Evolutionary conservation across 768 basidiomycete genomes (phyloP).

Genomic region (Amylocystis lapponica): DNA sequence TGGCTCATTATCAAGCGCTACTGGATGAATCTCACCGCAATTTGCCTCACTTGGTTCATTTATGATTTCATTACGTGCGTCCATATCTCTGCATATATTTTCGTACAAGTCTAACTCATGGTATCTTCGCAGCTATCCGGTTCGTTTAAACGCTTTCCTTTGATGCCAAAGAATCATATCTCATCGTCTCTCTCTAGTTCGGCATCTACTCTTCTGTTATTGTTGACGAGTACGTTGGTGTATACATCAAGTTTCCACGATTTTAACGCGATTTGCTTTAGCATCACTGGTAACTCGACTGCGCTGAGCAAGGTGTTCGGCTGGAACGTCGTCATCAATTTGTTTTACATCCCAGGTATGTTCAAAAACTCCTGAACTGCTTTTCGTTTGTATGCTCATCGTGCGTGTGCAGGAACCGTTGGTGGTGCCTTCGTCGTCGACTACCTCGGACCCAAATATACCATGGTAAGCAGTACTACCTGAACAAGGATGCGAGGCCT

Average conservation of each 20-base stretch:
- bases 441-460: slow-evolving; percentile 66
- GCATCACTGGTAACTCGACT: slow-evolving; percentile 49
- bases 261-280: slow-evolving; percentile 19
- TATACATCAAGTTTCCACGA: neutral
- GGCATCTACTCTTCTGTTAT: slow-evolving; percentile 78
- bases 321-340: slow-evolving; percentile 80
- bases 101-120: neutral
- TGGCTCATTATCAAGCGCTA: slow-evolving; percentile 73
- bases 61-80: slow-evolving; percentile 72
- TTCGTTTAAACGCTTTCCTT: too few species aligned
- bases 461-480: slow-evolving; percentile 49
- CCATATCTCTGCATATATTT: neutral
- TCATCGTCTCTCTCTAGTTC: too few species aligned
- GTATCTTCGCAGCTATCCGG: neutral
- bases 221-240: slow-evolving; percentile 46
- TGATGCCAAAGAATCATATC: too few species aligned
- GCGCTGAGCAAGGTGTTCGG: slow-evolving; percentile 65
- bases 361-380: neutral
- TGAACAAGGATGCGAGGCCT: too few species aligned
- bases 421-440: slow-evolving; percentile 74
- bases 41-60: slow-evolving; percentile 79
- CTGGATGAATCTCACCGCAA: slow-evolving; percentile 65
- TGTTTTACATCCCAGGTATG: slow-evolving; percentile 62
- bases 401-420: slow-evolving; percentile 41
- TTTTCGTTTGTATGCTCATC: slow-evolving; percentile 5